Percentiles rank a stretch among this genome's conserved stretches.
phyloP scores from a whole-genome alignment of 225 moss, liverwort and hornwort genomes.

The Antitrichia curtipendula region DNA sequence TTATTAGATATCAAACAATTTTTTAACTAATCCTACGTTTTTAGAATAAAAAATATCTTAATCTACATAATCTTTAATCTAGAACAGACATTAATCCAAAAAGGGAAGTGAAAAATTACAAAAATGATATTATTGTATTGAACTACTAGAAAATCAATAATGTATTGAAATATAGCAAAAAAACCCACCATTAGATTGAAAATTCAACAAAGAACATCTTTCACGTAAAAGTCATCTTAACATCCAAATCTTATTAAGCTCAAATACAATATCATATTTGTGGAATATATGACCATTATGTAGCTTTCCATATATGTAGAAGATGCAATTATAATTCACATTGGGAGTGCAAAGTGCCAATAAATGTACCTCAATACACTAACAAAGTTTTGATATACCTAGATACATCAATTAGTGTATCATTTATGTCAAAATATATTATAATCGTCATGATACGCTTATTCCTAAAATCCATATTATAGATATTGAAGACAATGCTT shows the following conservation, averaged over 20 bases:
- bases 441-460: accelerated
- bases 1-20: neutral
- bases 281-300: neutral
- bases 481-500: accelerated
- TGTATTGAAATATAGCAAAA: neutral
- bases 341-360: neutral
- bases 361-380: neutral
- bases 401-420: no score
- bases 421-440: neutral
- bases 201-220: neutral
- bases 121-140: neutral
- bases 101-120: accelerated
- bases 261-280: accelerated
- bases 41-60: neutral
- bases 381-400: no score
- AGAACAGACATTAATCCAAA: neutral
- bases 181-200: neutral
- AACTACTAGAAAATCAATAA: neutral
- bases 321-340: neutral
- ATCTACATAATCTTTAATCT: neutral
- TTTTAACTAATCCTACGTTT: neutral
- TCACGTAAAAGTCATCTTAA: accelerated
- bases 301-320: accelerated
- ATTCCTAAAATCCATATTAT: no score
- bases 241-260: neutral